Percentiles rank a stretch among this genome's conserved stretches.
These are phyloP conservation scores for Niebla homalea DNA, from an alignment of 495 filamentous ascomycete genomes.

Conservation along the genomic window DNA sequence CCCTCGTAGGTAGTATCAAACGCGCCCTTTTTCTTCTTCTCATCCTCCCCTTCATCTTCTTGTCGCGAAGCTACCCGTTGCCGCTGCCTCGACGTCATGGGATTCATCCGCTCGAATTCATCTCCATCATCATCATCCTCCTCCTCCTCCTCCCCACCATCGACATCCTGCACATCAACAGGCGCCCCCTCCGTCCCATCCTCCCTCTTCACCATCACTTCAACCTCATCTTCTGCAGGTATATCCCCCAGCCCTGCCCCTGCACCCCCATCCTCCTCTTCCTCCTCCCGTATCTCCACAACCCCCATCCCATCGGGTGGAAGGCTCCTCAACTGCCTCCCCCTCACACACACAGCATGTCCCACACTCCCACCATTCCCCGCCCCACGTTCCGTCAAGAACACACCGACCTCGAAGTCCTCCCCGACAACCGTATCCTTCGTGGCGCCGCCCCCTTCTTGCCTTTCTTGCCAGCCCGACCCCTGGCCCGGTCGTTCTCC, in stretches of 20 bases:
- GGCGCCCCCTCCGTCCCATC: slow-evolving; percentile 26
- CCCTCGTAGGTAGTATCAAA: slow-evolving; percentile 84
- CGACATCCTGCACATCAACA: slow-evolving; percentile 24
- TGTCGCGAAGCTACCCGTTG: slow-evolving; percentile 22
- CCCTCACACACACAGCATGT: slow-evolving; percentile 24
- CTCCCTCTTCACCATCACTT: slow-evolving; percentile 73
- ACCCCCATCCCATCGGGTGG: slow-evolving; percentile 39
- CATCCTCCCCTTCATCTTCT: slow-evolving; percentile 28
- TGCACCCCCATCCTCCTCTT: slow-evolving; percentile 29
- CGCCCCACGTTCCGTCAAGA: slow-evolving; percentile 61
- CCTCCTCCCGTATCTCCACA: slow-evolving; percentile 13
- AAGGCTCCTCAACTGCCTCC: slow-evolving; percentile 28
- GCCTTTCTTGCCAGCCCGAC: slow-evolving; percentile 31
- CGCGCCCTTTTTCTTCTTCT: slow-evolving; percentile 81
- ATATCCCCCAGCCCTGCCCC: slow-evolving; percentile 27
- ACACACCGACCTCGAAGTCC: slow-evolving; percentile 89
- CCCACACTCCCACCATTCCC: slow-evolving; percentile 39
- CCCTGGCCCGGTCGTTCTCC: slow-evolving; percentile 45
- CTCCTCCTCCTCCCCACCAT: slow-evolving; percentile 43
- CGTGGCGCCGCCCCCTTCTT: slow-evolving; percentile 61
- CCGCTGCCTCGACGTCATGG: slow-evolving; percentile 2
- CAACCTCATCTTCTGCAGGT: slow-evolving; percentile 21
- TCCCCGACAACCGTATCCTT: slow-evolving; percentile 87
- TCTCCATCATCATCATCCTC: slow-evolving; percentile 62
- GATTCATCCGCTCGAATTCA: slow-evolving; percentile 29